phyloP scores from a whole-genome alignment of 129 eudicot species.

The Ambrosia trifida region DNA sequence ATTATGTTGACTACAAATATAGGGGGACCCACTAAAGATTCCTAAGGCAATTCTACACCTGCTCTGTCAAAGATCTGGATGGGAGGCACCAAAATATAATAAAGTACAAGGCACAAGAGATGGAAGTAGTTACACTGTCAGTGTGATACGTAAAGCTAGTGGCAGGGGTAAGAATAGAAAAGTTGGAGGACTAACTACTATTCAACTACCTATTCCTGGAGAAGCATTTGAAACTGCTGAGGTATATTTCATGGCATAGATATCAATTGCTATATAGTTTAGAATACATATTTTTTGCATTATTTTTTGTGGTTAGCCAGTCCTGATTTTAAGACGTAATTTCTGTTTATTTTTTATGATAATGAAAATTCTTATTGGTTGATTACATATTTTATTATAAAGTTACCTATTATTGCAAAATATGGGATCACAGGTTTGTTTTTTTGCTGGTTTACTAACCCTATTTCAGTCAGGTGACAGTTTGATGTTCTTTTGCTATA shows the following conservation, averaged over 20 bases:
- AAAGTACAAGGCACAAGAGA: constrained; percentile 55
- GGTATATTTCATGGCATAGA: constrained; percentile 43
- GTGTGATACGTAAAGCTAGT: constrained; percentile 86
- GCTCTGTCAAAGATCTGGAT: constrained; percentile 88
- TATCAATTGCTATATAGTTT: background rate
- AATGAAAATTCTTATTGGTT: constrained; percentile 5
- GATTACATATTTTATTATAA: background rate
- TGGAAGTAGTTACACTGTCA: constrained; percentile 63
- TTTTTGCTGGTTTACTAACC: background rate
- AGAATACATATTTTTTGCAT: background rate
- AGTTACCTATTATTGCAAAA: background rate
- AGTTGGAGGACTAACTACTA: constrained; percentile 81
- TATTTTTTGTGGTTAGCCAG: background rate
- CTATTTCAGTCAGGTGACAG: background rate
- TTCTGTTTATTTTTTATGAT: constrained; percentile 7
- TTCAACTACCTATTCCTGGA: constrained; percentile 69
- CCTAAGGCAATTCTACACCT: constrained; percentile 96
- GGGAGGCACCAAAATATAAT: constrained; percentile 95
- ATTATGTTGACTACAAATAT: constrained; percentile 25
- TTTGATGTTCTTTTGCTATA: constrained; percentile 5
- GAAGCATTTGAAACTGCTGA: constrained; percentile 59
- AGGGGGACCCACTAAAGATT: constrained; percentile 90
- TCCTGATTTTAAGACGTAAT: background rate
- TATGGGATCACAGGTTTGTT: background rate
- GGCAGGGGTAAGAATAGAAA: constrained; percentile 97